These are phyloP conservation scores for Clarkia xantiana DNA, from an alignment of 345 rosid genomes.

Conservation along the genomic window DNA sequence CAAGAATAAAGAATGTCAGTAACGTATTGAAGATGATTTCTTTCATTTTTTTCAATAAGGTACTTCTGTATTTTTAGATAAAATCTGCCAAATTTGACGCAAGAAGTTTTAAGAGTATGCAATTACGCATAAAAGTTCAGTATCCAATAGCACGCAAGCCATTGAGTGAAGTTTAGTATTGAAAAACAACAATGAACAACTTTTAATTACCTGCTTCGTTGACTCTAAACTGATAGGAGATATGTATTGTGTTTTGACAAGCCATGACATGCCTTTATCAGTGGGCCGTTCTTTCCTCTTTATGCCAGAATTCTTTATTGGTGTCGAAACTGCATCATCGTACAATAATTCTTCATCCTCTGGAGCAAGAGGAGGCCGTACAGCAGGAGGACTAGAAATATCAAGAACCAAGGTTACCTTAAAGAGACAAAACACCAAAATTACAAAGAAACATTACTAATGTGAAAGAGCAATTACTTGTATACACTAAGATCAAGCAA, in stretches of 20 bases:
- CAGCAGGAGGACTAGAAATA: slow-evolving; percentile 51
- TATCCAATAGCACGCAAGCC: no score
- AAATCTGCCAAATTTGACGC: no score
- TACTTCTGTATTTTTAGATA: no score
- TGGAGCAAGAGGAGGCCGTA: slow-evolving; percentile 54
- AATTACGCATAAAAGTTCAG: no score
- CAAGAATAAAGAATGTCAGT: no score
- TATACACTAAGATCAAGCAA: slow-evolving; percentile 90
- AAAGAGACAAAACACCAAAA: background rate
- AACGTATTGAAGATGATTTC: no score
- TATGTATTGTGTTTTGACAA: slow-evolving; percentile 91
- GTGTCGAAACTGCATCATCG: slow-evolving; percentile 67
- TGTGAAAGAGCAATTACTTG: slow-evolving; percentile 38
- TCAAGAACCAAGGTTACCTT: slow-evolving; percentile 1
- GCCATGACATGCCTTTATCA: slow-evolving; percentile 91
- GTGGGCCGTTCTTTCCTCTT: slow-evolving; percentile 83
- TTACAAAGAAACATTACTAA: slow-evolving; percentile 3
- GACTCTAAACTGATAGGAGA: slow-evolving; percentile 82
- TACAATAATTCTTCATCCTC: slow-evolving; percentile 86
- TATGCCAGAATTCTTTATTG: slow-evolving; percentile 80
- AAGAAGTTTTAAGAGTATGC: no score
- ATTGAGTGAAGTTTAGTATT: no score
- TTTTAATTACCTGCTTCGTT: slow-evolving; percentile 50
- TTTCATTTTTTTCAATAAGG: no score
- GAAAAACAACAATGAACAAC: background rate